Evolutionary conservation across 2,329 filamentous ascomycete species (phyloP), one percentile per base, ranked within the genome.

Genomic region (Biscogniauxia sp.): DNA sequence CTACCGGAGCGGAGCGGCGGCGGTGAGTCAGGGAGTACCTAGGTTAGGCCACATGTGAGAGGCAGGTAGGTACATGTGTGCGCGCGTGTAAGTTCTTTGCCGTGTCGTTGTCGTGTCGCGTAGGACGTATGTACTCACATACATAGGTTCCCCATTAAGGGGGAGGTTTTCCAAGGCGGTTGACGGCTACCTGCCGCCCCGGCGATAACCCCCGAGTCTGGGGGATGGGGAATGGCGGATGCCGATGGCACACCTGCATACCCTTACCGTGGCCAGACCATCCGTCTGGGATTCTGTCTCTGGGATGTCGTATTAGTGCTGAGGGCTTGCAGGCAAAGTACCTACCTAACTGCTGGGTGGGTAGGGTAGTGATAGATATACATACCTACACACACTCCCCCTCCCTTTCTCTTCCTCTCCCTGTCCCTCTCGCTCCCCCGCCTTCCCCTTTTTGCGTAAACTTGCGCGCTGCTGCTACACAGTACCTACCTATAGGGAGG

Each of bases 171-270:
- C 37, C 37, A 45, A 17, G 37, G 17, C 37, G 37, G 37, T 45
- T 45, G 37, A 45, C 37, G 37, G 37, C 37, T 45, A 45, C 37
- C 37, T n/a, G 37, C 37, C 37, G 37, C 37, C 11, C 37, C 37
- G 37, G 37, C 37, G 37, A 45, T 45, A 45, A 45, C 37, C 37
- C 37, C 37, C 37, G 37, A 45, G 37, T 45, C 37, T 45, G 37
- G 23, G 23, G 52, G 53, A 54, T 32, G 23, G n/a, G 53, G n/a
- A 11, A 54, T 20, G 53, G 53, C 53, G 53, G 53, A 54, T 54
- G 32, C 53, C 53, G 26, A 54, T 54, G 53, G 26, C 37, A 45
- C 37, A 45, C 37, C 37, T 45, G 37, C 37, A 45, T 45, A 17
- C 2, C 37, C 37, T 11, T 45, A 45, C 37, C 37, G 17, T 45